Base-by-base conservation (phyloP, 2,329 filamentous ascomycete species). In the Aspergillus quadrilineatus region DNA sequence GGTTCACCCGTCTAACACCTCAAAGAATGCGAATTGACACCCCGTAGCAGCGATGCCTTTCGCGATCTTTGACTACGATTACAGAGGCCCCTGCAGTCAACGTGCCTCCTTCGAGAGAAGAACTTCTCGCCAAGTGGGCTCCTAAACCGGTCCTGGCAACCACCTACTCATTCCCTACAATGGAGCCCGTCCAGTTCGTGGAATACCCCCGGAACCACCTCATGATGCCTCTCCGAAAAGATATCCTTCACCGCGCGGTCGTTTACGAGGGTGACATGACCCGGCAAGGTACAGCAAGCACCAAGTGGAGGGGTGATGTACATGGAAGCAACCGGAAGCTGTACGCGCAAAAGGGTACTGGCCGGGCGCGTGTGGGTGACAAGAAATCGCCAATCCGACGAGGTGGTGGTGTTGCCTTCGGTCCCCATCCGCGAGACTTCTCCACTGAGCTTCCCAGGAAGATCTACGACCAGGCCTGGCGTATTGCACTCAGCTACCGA, bases 401-500 rank as follows among this genome's bases (percentile, higher is more conserved):
- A 60, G 94, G 94, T 62, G 94, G 94, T 75, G 93, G 92, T 75
- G 93, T 95, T 66, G 80, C 86, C 0, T 90, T 92, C 69, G 94
- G 94, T n/a, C 94, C 94, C 29, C 87, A 92, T 66, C 92, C 92
- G 28, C 84, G 94, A 72, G 91, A 97, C 77, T 99, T 99, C 71
- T 85, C 85, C 58, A 95, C 92, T 22, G 83, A 83, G 14, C 80
- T 99, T 54, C 92, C 89, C 66, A 83, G 83, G 70, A 97, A 97
- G 79, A 85, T 96, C 47, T 99, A 99, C 78, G 92, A 97, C 75
- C 82, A 95, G 66, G 94, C 94, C 8, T 97, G 91, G 90, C 86
- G 94, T 70, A 97, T 89, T 43, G 94, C 94, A 9, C 82, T 99
- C 63, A 94, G 89, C 69, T 96, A 96, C 79, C 86, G 94, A 58